Evolutionary conservation across 2,329 filamentous ascomycete species (phyloP).

Genomic region (Cladosporium colombiae): DNA sequence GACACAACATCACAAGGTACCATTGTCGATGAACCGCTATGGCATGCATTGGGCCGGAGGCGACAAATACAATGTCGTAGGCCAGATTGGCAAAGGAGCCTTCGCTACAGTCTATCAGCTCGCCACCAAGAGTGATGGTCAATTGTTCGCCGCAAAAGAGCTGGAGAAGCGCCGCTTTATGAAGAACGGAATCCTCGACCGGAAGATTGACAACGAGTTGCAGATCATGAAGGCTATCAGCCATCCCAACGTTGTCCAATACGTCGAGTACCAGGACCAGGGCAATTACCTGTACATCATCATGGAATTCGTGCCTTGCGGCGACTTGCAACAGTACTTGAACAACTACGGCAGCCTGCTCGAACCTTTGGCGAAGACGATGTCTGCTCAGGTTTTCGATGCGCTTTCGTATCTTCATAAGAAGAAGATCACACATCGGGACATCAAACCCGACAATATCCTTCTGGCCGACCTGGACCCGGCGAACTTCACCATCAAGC

Average conservation of each 20-base stretch:
- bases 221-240: slow-evolving; percentile 85
- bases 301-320: slow-evolving; percentile 86
- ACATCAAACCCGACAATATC: slow-evolving; percentile 98
- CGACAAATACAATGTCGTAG: slow-evolving; percentile 77
- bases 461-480: slow-evolving; percentile 73
- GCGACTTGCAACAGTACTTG: slow-evolving; percentile 79
- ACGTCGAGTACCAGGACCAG: slow-evolving; percentile 84
- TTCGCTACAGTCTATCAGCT: slow-evolving; percentile 94
- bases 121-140: slow-evolving; percentile 79
- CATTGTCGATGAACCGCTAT: slow-evolving; percentile 43
- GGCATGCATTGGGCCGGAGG: slow-evolving; percentile 82
- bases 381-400: slow-evolving; percentile 75
- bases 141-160: slow-evolving; percentile 88
- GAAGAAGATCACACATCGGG: slow-evolving; percentile 92
- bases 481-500: slow-evolving; percentile 69
- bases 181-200: slow-evolving; percentile 85
- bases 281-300: slow-evolving; percentile 85
- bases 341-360: slow-evolving; percentile 60
- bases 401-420: slow-evolving; percentile 84
- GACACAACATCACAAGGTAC: slow-evolving; percentile 5
- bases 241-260: slow-evolving; percentile 89
- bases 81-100: slow-evolving; percentile 84
- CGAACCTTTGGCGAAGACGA: slow-evolving; percentile 68
- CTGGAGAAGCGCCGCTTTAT: slow-evolving; percentile 90
- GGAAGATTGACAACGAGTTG: slow-evolving; percentile 96